Base-by-base conservation (phyloP, 2,329 filamentous ascomycete genomes). In the Mollisiaceae sp. region DNA sequence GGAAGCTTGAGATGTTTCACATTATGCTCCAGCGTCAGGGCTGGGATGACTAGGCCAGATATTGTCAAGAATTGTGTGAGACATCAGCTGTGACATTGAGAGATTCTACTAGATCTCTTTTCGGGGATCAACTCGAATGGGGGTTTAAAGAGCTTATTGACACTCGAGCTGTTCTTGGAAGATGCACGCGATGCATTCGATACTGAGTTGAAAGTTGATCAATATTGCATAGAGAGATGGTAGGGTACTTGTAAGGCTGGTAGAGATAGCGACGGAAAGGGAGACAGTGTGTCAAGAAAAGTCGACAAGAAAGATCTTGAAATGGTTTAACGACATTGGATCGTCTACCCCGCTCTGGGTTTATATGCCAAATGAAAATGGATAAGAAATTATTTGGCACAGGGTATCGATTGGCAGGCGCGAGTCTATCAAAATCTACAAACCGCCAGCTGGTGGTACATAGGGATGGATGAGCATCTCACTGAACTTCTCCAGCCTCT, bases 401-500 rank as follows among this genome's bases (percentile, higher is more conserved):
- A 32, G 35, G 55, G 55, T 57, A 57, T 57, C 55, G 32, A 38
- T 39, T 57, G 15, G 32, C 50, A 54, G 50, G 32, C 12, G 14
- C 15, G 32, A 38, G 2, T 36, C 55, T 36, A 57, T 57, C 55
- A 57, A 20, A 50, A 24, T 62, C 63, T 76, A 77, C 65, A 76
- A 65, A 24, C 75, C 75, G 22, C 75, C 75, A 59, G 73, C 70
- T 57, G 91, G 91, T 43, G 91, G 90, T 59, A 91, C 83, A 75
- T 89, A 94, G 0, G 91, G 92, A 70, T 86, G 86, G 69, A 94
- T 85, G 67, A 95, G 83, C 91, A 95, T 92, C 75, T 93, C 88
- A 76, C 91, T 93, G 78, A 95, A 98, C 79, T 87, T 92, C 80
- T 96, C 93, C 72, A 99, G 82, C 79, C 89, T 94, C 76, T 98